Base-by-base conservation (phyloP, 768 basidiomycete species). In the Peribolospora kevripleyi region DNA sequence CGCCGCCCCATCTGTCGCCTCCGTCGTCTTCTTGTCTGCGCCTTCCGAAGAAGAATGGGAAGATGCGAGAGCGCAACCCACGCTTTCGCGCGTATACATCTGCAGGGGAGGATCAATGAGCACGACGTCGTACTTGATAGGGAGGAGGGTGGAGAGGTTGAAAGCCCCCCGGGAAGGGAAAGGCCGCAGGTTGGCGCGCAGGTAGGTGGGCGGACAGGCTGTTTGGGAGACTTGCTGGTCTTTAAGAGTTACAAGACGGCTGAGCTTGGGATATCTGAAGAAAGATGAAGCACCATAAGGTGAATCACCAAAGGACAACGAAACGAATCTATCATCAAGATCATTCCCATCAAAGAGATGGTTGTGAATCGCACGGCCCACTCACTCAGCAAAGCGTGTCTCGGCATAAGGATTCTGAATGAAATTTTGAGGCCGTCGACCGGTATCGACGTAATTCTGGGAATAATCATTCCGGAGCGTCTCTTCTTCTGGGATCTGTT, bases 381-480 rank as follows among this genome's bases (percentile, higher is more conserved):
- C 81, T 63, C 63, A 97, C 91, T 98, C 93, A 73, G 85, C 81
- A 61, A 93, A 95, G 3, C 88, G 76, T 56, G 76, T 78, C 52
- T 86, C 83, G 9, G 83, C 82, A 58, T 82, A 83, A 5, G 85
- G 83, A 25, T 88, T 90, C 6, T 86, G 70, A 7, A 98, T 82
- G 77, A 80, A 85, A 63, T 93, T 80, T 68, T 91, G 87, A 2
- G 88, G 85, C 80, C 88, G 87, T 59, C 84, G 82, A 7, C 88
- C 90, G 2, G 82, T 75, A 61, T 84, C 80, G 42, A 90, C 86
- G 67, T 91, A 95, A 59, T 81, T 72, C 67, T 82, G 81, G 0
- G 82, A 84, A 64, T 90, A 87, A 69, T 98, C 90, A 62, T 93
- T 97, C 50, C 93, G 75, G 48, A 98, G 83, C 0, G 88, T 95